A percentile compares a stretch with the other conserved stretches of the same genome.
Evolutionary conservation across 2,329 filamentous ascomycete genomes (phyloP).

Genomic region (Emydomyces testavorans): DNA sequence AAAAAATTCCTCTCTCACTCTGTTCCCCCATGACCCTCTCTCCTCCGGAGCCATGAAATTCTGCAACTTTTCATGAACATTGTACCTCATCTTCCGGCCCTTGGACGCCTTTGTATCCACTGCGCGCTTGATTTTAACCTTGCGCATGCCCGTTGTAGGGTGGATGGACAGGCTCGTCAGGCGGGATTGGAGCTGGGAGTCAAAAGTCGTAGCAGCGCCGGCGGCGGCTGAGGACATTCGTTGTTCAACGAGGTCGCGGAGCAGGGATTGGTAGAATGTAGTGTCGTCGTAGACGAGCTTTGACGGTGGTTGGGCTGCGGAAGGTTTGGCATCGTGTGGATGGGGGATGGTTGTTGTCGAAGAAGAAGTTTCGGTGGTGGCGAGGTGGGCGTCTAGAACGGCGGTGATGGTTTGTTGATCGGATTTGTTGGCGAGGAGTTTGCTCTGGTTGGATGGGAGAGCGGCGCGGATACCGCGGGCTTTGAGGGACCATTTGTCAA

Average conservation of each 20-base stretch:
- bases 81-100: slow-evolving; percentile 85
- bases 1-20: slow-evolving; percentile 66
- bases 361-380: slow-evolving; percentile 29
- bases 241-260: slow-evolving; percentile 88
- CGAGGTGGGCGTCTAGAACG: slow-evolving; percentile 36
- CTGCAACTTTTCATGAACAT: slow-evolving; percentile 90
- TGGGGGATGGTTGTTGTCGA: slow-evolving; percentile 25
- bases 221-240: slow-evolving; percentile 50
- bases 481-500: slow-evolving; percentile 87
- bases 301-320: slow-evolving; percentile 18
- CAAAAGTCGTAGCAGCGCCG: slow-evolving; percentile 35
- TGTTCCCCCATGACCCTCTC: slow-evolving; percentile 64
- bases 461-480: slow-evolving; percentile 46
- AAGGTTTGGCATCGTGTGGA: neutral
- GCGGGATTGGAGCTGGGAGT: slow-evolving; percentile 25
- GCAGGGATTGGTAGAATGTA: slow-evolving; percentile 83
- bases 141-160: slow-evolving; percentile 34
- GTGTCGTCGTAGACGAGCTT: slow-evolving; percentile 73
- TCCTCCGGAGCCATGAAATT: slow-evolving; percentile 97
- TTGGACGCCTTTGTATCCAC: slow-evolving; percentile 94
- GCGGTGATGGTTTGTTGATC: slow-evolving; percentile 41
- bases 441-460: slow-evolving; percentile 40
- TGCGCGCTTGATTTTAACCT: slow-evolving; percentile 60
- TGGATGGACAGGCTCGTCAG: slow-evolving; percentile 28
- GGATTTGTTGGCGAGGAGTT: slow-evolving; percentile 46